A percentile compares a stretch with the other conserved stretches of the same genome.
Conservation (phyloP, 176 grass and related monocot genomes). For the Bothriochloa decipiens region DNA sequence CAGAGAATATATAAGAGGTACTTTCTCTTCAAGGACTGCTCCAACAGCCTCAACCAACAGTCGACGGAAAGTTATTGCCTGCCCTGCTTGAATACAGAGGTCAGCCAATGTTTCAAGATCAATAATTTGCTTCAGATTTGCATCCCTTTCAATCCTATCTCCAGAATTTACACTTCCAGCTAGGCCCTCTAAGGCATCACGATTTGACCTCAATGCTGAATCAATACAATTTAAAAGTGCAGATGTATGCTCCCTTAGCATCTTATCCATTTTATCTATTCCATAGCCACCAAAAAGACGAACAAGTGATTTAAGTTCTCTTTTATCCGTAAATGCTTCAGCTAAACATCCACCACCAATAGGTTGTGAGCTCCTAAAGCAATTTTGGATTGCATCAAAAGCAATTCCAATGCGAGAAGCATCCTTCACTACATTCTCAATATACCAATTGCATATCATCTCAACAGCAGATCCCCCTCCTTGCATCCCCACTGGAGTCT, state of each 20-base stretch:
- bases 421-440: slow-evolving; percentile 92
- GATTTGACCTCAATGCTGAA: slow-evolving; percentile 84
- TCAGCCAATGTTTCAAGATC: slow-evolving; percentile 84
- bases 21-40: slow-evolving; percentile 86
- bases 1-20: slow-evolving; percentile 81
- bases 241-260: slow-evolving; percentile 89
- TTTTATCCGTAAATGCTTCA: slow-evolving; percentile 91
- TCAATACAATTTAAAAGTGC: slow-evolving; percentile 90
- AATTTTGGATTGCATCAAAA: slow-evolving; percentile 65
- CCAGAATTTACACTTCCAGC: slow-evolving; percentile 86
- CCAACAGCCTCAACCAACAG: slow-evolving; percentile 83
- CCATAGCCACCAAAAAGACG: slow-evolving; percentile 92
- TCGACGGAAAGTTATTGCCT: slow-evolving; percentile 86
- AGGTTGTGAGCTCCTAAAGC: slow-evolving; percentile 78
- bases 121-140: slow-evolving; percentile 88
- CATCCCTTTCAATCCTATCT: slow-evolving; percentile 92
- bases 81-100: slow-evolving; percentile 94
- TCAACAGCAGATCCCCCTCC: slow-evolving; percentile 88
- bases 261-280: slow-evolving; percentile 80
- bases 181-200: slow-evolving; percentile 79
- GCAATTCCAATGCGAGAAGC: slow-evolving; percentile 62
- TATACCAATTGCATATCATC: slow-evolving; percentile 82
- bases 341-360: slow-evolving; percentile 74
- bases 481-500: slow-evolving; percentile 65
- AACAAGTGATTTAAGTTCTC: slow-evolving; percentile 89